These are phyloP conservation scores for Termitomyces sp. DNA, from an alignment of 768 basidiomycete species.

Conservation along the genomic window DNA sequence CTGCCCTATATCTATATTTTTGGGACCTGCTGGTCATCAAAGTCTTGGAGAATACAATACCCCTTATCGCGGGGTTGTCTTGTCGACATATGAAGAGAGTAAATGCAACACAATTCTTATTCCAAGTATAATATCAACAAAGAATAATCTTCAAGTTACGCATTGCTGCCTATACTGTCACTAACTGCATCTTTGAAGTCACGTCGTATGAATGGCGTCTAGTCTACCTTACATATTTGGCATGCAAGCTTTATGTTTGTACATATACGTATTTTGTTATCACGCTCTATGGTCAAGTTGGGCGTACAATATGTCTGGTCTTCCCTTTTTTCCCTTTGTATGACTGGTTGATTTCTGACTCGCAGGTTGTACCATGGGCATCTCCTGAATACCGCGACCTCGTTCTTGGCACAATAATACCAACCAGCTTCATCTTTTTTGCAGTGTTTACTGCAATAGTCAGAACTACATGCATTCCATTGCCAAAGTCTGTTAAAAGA, in stretches of 20 bases:
- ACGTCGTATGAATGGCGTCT: too few relatives aligned
- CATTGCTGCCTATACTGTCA: not conserved
- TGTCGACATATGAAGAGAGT: not conserved
- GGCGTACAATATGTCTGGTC: not conserved
- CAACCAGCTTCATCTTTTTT: slow-evolving; percentile 23
- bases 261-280: not conserved
- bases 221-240: not conserved
- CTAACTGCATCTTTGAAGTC: not conserved
- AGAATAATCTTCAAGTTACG: too few relatives aligned
- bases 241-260: not conserved
- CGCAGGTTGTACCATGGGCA: not conserved
- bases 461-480: slow-evolving; percentile 2
- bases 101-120: not conserved
- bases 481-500: slow-evolving; percentile 22
- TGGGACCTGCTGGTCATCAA: not conserved
- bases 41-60: not conserved
- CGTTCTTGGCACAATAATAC: slow-evolving; percentile 17
- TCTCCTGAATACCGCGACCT: not conserved
- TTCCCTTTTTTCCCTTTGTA: not conserved
- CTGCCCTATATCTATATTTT: not conserved
- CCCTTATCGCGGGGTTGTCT: not conserved
- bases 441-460: slow-evolving; percentile 26
- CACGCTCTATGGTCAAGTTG: not conserved
- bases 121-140: too few relatives aligned
- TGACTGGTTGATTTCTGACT: not conserved